phyloP scores from a whole-genome alignment of 192 early-diverging fungal species.

The Backusella tarrabulga region DNA sequence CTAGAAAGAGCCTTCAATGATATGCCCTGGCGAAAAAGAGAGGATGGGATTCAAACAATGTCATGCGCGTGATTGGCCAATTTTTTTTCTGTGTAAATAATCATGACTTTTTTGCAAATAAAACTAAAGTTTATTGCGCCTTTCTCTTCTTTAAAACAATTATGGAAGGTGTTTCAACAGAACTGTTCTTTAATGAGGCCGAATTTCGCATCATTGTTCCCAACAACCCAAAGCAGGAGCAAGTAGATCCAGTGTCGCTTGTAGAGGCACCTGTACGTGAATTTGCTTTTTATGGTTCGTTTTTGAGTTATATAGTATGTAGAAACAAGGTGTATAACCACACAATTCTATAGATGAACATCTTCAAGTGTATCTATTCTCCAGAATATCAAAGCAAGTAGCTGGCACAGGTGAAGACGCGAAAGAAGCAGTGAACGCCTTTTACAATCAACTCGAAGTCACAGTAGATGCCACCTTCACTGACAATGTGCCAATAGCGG shows the following conservation, averaged over 20 bases:
- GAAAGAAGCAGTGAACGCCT: conserved; percentile 27
- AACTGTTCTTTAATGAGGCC: conserved; percentile 18
- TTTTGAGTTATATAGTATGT: no score
- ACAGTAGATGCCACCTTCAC: conserved; percentile 53
- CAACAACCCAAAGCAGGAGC: background rate
- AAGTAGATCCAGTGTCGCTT: background rate
- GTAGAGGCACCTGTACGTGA: conserved; percentile 10
- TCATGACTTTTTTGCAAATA: background rate
- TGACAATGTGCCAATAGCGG: conserved; percentile 27
- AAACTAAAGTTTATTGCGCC: background rate
- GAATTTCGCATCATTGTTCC: conserved; percentile 17
- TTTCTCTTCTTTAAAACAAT: background rate
- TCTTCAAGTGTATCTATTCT: conserved; percentile 24
- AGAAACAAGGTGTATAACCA: background rate
- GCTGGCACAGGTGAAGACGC: conserved; percentile 29
- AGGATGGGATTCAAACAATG: no score
- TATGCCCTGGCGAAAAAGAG: no score
- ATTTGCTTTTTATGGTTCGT: conserved; percentile 38
- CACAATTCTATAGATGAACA: conserved; percentile 26
- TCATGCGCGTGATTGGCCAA: no score
- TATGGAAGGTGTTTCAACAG: conserved; percentile 10
- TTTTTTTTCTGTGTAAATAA: background rate
- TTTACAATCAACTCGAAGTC: conserved; percentile 53
- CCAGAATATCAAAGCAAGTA: conserved; percentile 13
- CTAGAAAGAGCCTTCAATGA: no score